Evolutionary conservation across 129 eudicot species (phyloP).

Genomic region (Smallanthus sonchifolius): DNA sequence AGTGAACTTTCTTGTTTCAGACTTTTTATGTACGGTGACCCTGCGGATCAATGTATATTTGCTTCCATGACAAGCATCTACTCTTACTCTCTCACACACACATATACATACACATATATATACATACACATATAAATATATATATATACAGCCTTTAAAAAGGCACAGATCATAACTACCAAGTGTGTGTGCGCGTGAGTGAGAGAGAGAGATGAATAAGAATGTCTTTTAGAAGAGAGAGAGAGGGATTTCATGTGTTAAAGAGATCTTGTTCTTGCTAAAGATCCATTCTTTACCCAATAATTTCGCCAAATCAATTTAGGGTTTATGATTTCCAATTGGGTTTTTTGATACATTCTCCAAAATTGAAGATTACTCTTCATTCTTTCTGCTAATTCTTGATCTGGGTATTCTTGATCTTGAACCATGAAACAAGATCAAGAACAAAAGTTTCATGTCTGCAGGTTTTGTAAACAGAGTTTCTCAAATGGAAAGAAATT

Average conservation of each 20-base stretch:
- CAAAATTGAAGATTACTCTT: neutral
- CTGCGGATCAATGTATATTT: neutral
- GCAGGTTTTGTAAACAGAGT: conserved; percentile 52
- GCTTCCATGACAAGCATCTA: conserved; percentile 9
- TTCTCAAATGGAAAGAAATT: conserved; percentile 60
- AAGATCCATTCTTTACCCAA: conserved; percentile 27
- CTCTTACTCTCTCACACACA: neutral
- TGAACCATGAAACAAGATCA: conserved; percentile 38
- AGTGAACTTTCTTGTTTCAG: neutral
- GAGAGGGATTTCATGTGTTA: neutral
- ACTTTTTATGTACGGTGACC: neutral
- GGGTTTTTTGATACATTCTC: conserved; percentile 4
- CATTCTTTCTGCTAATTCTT: conserved; percentile 11
- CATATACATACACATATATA: neutral
- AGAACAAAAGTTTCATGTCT: conserved; percentile 34
- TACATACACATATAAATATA: neutral
- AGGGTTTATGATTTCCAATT: conserved; percentile 16
- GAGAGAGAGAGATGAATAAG: conserved; percentile 19
- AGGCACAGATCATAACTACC: conserved; percentile 31
- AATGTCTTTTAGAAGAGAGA: conserved; percentile 18
- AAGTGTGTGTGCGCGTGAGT: conserved; percentile 29
- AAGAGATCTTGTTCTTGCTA: conserved; percentile 16
- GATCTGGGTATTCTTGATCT: conserved; percentile 29
- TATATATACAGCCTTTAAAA: conserved; percentile 18
- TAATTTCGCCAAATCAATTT: conserved; percentile 7